Base-by-base conservation (phyloP, 345 rosid species). In the Aurinia saxatilis region DNA sequence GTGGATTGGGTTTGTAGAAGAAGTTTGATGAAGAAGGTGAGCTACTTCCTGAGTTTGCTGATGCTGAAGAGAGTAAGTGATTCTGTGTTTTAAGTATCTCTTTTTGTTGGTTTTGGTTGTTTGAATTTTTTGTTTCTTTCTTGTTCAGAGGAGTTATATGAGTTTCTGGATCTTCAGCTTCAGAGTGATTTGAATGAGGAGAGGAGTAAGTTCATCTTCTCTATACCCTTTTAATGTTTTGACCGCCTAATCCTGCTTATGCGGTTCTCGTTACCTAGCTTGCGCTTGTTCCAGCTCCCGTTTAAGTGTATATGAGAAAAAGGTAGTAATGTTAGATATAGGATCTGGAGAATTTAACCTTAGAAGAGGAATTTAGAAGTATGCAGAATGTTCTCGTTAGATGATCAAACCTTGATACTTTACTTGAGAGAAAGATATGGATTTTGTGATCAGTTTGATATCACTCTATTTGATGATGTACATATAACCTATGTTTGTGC, bases 1-100 rank as follows among this genome's bases (percentile, higher is more conserved):
- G 2, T 53, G 62, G 30, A 54, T 35, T 64, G 58, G 73, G 31
- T 42, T 65, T 83, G 48, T 82, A 92, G 98, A 86, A 78, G 66
- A 89, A 81, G 69, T 75, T 89, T 2, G 96, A 79, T 66, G 96
- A 85, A 75, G 96, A 87, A 68, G 96, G 98, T 56, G 79, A 68
- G 27, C 44, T 83, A 36, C 77, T 79, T 34, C 98, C 98, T 0
- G 96, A 92, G 41, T 92, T 92, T 68, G 88, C 81, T 50, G 93
- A 92, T 75, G 86, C 52, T 33, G 96, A 92, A 75, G 96, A 92
- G 67, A 71, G 98, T 89, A 68, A 70, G 78, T 67, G 48, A 23
- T 27, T 45, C 1, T 57, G 14, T 19, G 1, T 4, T 39, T 7
- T 15, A 40, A 14, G 18, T 50, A 50, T 68, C 3, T 42, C 7